Conservation (phyloP, 176 grass and related monocot species). For the Alopecurus myosuroides region DNA sequence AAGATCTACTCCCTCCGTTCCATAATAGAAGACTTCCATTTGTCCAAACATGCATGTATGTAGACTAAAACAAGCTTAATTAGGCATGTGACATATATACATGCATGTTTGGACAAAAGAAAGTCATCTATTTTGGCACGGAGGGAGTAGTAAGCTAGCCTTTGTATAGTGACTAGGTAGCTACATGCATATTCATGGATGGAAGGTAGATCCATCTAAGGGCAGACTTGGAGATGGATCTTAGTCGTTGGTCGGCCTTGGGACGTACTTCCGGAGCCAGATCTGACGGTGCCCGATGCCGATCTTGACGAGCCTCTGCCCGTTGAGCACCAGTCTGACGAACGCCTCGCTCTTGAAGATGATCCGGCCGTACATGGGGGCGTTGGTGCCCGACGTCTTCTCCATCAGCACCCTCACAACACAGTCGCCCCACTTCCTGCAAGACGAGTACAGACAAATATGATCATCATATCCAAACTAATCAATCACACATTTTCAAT, state of each 20-base stretch:
- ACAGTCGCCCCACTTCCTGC: constrained; percentile 37
- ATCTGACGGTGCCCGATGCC: constrained; percentile 13
- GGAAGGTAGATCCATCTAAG: neutral
- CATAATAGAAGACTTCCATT: too few species aligned
- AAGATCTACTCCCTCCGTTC: too few species aligned
- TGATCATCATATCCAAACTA: too few species aligned
- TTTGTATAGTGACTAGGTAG: neutral
- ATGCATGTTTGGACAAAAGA: too few species aligned
- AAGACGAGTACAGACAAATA: too few species aligned
- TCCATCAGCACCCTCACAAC: constrained; percentile 37
- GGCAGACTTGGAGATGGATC: neutral
- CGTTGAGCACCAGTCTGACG: constrained; percentile 29
- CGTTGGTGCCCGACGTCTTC: neutral
- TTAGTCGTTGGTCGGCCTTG: neutral
- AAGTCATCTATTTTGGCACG: too few species aligned
- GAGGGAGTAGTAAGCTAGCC: neutral
- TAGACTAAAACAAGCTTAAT: too few species aligned
- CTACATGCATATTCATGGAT: too few species aligned
- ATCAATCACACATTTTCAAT: too few species aligned
- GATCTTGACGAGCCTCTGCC: neutral
- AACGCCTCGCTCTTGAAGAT: constrained; percentile 31
- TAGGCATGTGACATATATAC: too few species aligned
- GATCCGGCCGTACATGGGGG: constrained; percentile 34
- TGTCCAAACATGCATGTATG: too few species aligned
- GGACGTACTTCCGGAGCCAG: constrained; percentile 42